These are phyloP conservation scores for Lepidium africanum DNA, from an alignment of 345 rosid species.

Conservation along the genomic window DNA sequence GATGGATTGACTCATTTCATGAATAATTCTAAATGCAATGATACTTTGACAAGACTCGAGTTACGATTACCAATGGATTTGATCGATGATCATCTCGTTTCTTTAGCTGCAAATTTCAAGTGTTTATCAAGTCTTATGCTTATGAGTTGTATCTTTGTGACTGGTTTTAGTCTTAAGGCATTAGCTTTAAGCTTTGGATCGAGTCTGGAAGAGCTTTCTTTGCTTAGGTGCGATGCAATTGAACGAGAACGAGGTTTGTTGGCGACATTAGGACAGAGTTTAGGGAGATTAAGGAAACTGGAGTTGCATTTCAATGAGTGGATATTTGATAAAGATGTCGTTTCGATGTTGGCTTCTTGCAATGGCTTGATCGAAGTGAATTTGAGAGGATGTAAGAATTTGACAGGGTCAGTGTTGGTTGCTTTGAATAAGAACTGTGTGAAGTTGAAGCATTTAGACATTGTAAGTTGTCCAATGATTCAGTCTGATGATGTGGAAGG, in stretches of 20 bases:
- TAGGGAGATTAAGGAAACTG: constrained; percentile 48
- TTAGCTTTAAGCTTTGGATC: constrained; percentile 45
- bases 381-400: constrained; percentile 57
- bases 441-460: constrained; percentile 41
- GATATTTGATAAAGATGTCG: constrained; percentile 60
- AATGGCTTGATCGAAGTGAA: constrained; percentile 42
- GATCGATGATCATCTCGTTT: constrained; percentile 56
- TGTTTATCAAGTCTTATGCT: constrained; percentile 47
- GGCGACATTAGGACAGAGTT: constrained; percentile 66
- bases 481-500: constrained; percentile 42
- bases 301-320: constrained; percentile 60
- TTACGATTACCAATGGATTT: constrained; percentile 83
- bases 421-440: constrained; percentile 48
- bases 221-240: constrained; percentile 65
- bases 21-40: constrained; percentile 35
- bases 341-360: constrained; percentile 69
- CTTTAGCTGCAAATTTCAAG: constrained; percentile 43
- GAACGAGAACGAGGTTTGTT: constrained; percentile 71
- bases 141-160: constrained; percentile 68
- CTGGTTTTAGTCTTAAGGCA: constrained; percentile 63
- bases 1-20: constrained; percentile 71
- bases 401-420: constrained; percentile 36
- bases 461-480: constrained; percentile 43
- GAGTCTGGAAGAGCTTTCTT: constrained; percentile 52
- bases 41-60: constrained; percentile 45